Conservation (phyloP, 139 green algal genomes). For the Chlorella ohadii region DNA sequence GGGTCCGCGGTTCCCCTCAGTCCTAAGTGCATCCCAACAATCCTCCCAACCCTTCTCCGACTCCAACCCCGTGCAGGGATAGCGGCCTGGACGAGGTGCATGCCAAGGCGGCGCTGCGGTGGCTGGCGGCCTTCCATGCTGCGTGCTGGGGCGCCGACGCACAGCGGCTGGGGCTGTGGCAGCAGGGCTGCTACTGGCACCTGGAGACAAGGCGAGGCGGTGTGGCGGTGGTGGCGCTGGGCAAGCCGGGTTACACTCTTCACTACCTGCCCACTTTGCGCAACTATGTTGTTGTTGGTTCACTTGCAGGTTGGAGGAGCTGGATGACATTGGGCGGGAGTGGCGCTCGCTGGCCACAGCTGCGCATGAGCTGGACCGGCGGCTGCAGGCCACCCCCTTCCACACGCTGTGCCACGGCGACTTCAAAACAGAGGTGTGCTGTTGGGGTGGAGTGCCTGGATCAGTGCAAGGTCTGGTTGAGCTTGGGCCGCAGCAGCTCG, state of each 20-base stretch:
- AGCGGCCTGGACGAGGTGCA: constrained; percentile 30
- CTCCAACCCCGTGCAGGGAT: not conserved
- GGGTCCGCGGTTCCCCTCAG: too few relatives aligned
- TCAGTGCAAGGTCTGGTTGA: too few relatives aligned
- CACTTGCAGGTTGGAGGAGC: constrained; percentile 56
- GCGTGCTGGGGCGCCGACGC: constrained; percentile 41
- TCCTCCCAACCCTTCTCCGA: too few relatives aligned
- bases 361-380: constrained; percentile 42
- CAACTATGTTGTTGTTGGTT: too few relatives aligned
- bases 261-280: too few relatives aligned
- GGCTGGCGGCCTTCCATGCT: constrained; percentile 58
- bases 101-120: constrained; percentile 43
- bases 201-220: constrained; percentile 47
- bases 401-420: constrained; percentile 40
- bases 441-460: too few relatives aligned
- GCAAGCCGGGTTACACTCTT: too few relatives aligned
- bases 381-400: constrained; percentile 21
- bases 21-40: too few relatives aligned
- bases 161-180: constrained; percentile 21
- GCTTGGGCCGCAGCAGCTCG: too few relatives aligned
- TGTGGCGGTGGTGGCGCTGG: not conserved
- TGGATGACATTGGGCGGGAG: constrained; percentile 36
- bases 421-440: constrained; percentile 50
- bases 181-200: constrained; percentile 58
- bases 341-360: constrained; percentile 49